Conservation (phyloP, 441 rosid genomes). For the Pelargonium myrrhifolium region DNA sequence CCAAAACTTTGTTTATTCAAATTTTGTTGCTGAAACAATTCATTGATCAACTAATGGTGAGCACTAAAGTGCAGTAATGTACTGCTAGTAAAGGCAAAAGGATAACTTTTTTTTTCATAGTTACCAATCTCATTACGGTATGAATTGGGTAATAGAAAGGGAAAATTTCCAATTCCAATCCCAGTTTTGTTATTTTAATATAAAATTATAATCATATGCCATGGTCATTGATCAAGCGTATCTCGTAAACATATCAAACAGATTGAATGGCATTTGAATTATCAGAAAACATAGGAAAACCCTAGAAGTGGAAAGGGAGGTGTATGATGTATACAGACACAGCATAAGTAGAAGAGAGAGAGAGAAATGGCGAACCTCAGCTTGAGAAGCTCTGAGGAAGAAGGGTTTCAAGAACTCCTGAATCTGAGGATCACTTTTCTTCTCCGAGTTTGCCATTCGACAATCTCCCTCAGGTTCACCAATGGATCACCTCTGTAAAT, state of each 20-base stretch:
- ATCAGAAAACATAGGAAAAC: background rate
- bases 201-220: no score
- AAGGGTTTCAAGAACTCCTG: conserved; percentile 46
- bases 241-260: no score
- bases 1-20: background rate
- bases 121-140: no score
- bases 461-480: no score
- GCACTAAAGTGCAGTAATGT: background rate
- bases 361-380: conserved; percentile 43
- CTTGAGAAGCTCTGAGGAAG: conserved; percentile 53
- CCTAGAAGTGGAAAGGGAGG: background rate
- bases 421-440: conserved; percentile 17
- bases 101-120: background rate
- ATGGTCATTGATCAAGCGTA: no score
- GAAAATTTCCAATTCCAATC: no score
- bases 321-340: background rate
- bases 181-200: no score
- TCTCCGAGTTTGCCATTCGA: conserved; percentile 19
- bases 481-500: no score
- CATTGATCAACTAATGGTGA: background rate
- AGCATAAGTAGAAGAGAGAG: background rate
- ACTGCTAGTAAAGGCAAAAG: background rate
- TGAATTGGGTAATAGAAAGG: no score
- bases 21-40: background rate
- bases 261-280: no score